Conservation (phyloP, 352 stramenopile species). For the Aphanomyces invadans region DNA sequence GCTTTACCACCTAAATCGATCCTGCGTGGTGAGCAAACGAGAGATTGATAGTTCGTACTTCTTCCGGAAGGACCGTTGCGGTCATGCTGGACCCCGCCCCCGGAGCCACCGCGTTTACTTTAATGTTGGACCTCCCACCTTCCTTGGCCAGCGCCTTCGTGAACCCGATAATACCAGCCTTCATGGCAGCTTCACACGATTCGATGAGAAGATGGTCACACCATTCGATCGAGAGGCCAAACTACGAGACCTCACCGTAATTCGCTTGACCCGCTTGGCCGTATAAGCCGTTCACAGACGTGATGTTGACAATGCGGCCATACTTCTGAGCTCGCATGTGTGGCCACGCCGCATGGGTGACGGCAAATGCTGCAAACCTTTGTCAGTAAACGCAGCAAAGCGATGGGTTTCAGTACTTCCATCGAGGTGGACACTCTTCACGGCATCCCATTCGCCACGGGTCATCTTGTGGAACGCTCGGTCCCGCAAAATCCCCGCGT, state of each 20-base stretch:
- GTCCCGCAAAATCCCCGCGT: slow-evolving; percentile 92
- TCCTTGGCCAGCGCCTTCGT: slow-evolving; percentile 87
- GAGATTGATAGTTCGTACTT: slow-evolving; percentile 33
- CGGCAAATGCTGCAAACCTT: slow-evolving; percentile 53
- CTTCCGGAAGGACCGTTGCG: slow-evolving; percentile 69
- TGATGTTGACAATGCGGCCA: slow-evolving; percentile 81
- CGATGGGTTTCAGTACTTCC: slow-evolving; percentile 46
- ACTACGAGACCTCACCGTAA: no score
- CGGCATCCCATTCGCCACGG: slow-evolving; percentile 80
- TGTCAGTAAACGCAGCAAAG: no score
- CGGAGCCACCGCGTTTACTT: slow-evolving; percentile 83
- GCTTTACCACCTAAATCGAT: slow-evolving; percentile 40
- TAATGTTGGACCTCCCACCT: slow-evolving; percentile 72
- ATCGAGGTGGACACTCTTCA: slow-evolving; percentile 77
- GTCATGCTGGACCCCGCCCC: slow-evolving; percentile 85
- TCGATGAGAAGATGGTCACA: background rate
- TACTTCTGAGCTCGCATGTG: slow-evolving; percentile 87
- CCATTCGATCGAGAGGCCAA: no score
- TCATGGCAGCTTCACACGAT: slow-evolving; percentile 48
- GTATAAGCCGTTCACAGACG: slow-evolving; percentile 82
- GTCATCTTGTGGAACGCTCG: slow-evolving; percentile 86
- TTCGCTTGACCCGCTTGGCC: slow-evolving; percentile 89
- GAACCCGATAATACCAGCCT: slow-evolving; percentile 90
- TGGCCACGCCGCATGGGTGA: slow-evolving; percentile 81
- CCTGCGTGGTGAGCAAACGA: slow-evolving; percentile 19